Percentiles rank a stretch among this genome's conserved stretches.
These are phyloP conservation scores for Astraeus odoratus DNA, from an alignment of 768 basidiomycete genomes.

Conservation along the genomic window DNA sequence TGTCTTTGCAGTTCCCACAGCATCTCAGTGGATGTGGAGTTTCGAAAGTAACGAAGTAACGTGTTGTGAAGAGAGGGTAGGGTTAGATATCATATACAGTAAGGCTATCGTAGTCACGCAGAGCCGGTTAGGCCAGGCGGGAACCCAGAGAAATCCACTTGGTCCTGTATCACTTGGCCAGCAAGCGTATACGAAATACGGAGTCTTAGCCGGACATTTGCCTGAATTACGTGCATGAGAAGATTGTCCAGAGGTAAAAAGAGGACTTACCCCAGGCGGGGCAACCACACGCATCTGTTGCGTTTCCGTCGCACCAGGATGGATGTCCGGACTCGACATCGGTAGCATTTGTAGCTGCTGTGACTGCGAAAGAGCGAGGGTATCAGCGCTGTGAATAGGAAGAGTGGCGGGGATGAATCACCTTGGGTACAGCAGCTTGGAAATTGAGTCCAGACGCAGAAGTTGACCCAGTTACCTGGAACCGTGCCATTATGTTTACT, in stretches of 20 bases:
- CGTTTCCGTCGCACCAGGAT: constrained; percentile 76
- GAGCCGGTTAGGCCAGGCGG: constrained; percentile 64
- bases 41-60: background rate
- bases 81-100: constrained; percentile 19
- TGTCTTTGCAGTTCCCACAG: too few relatives aligned
- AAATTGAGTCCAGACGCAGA: constrained; percentile 69
- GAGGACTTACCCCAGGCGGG: constrained; percentile 65
- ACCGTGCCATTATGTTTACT: constrained; percentile 84
- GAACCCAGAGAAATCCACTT: constrained; percentile 91
- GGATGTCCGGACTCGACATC: constrained; percentile 82
- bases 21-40: too few relatives aligned
- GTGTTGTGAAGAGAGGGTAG: background rate
- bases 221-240: constrained; percentile 36
- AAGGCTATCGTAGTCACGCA: constrained; percentile 15
- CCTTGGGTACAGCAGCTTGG: constrained; percentile 97
- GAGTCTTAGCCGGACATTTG: constrained; percentile 75
- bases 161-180: constrained; percentile 76
- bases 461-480: constrained; percentile 57
- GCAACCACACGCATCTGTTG: constrained; percentile 94
- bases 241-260: constrained; percentile 3
- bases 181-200: constrained; percentile 72
- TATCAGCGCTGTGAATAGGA: background rate
- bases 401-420: constrained; percentile 23
- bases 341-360: constrained; percentile 98
- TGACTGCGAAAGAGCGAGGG: constrained; percentile 46